These are phyloP conservation scores for Nephelium lappaceum DNA, from an alignment of 345 rosid species.

Conservation along the genomic window DNA sequence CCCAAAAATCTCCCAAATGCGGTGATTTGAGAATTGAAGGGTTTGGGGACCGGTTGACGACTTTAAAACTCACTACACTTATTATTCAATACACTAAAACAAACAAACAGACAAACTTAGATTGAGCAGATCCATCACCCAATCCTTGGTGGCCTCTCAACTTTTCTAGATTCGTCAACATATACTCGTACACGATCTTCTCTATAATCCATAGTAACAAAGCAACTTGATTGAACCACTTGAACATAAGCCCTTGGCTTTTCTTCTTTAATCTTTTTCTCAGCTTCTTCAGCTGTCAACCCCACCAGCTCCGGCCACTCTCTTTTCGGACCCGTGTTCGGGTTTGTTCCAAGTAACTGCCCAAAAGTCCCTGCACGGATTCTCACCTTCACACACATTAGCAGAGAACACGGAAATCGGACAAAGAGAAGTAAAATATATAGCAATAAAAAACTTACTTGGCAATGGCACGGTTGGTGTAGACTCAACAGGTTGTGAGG, in stretches of 20 bases:
- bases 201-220: conserved; percentile 44
- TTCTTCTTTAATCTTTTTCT: conserved; percentile 52
- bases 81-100: neutral
- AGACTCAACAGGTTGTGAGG: conserved; percentile 16
- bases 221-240: conserved; percentile 37
- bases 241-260: conserved; percentile 37
- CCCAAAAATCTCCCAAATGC: too few species aligned
- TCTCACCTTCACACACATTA: neutral
- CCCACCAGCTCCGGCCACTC: conserved; percentile 66
- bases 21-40: too few species aligned
- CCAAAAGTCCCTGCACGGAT: conserved; percentile 35
- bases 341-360: conserved; percentile 21
- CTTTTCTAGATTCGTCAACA: conserved; percentile 41
- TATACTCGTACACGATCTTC: conserved; percentile 38
- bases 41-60: too few species aligned
- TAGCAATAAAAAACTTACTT: conserved; percentile 24
- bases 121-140: conserved; percentile 25
- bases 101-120: neutral
- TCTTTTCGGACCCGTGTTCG: conserved; percentile 24
- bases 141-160: conserved; percentile 34
- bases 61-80: neutral
- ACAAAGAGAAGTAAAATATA: neutral
- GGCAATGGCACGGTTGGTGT: conserved; percentile 30
- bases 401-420: neutral
- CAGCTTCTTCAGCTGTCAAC: conserved; percentile 44